Evolutionary conservation across 805 yeast genomes (phyloP).

Genomic region (Scheffersomyces ergatensis): DNA sequence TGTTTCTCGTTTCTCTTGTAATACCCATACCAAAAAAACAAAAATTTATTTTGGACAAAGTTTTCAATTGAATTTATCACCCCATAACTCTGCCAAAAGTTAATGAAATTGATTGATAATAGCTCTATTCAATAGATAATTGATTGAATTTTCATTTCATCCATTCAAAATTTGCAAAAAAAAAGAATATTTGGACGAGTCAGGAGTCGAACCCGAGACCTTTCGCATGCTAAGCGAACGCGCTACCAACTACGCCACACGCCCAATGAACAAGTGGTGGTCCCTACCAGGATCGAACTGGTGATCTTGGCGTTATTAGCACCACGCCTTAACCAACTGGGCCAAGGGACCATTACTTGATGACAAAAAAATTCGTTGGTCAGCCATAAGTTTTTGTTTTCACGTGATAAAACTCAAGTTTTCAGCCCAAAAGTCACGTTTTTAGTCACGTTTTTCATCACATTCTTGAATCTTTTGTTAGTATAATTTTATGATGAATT

Average conservation of each 20-base stretch:
- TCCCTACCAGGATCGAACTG: slow-evolving; percentile 89
- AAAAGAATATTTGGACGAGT: too few species aligned
- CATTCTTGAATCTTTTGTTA: too few species aligned
- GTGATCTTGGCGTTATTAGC: slow-evolving; percentile 66
- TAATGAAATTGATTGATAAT: not conserved
- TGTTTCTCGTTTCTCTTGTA: too few species aligned
- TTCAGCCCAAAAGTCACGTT: too few species aligned
- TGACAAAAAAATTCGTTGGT: too few species aligned
- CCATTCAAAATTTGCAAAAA: slow-evolving; percentile 5
- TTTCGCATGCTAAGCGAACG: slow-evolving; percentile 22
- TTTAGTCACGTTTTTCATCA: too few species aligned
- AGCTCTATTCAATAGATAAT: not conserved
- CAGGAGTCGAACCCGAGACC: slow-evolving; percentile 29
- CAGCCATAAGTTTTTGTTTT: too few species aligned
- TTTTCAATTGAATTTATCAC: not conserved
- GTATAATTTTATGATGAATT: too few species aligned
- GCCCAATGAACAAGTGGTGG: slow-evolving; percentile 52
- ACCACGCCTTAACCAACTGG: slow-evolving; percentile 55
- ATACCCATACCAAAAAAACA: too few species aligned
- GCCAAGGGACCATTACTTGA: slow-evolving; percentile 56
- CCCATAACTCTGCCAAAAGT: not conserved
- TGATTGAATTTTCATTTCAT: not conserved
- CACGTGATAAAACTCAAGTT: too few species aligned
- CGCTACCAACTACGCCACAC: slow-evolving; percentile 51
- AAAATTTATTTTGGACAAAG: too few species aligned